Base-by-base conservation (phyloP, 106 monocot genomes). In the Allium fistulosum region DNA sequence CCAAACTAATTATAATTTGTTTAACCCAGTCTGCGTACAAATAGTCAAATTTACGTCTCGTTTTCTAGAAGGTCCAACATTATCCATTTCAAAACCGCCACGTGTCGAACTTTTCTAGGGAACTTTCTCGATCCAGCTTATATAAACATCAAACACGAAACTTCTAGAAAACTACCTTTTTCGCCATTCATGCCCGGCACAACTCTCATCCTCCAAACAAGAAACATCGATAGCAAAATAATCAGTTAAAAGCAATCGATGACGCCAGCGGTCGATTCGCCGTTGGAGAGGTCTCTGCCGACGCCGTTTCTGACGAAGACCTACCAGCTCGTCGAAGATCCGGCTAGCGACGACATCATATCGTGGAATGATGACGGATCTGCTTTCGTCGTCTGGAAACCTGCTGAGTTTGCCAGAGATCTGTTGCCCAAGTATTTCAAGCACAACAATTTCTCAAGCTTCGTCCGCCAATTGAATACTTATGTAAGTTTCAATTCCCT, bases 401-500 rank as follows among this genome's bases (percentile, higher is more conserved):
- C 94, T 17, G 91, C 94, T 12, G 94, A 95, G 62, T 95, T 95
- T 79, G 87, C 94, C 9, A 80, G 88, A 27, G 91, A 91, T 56
- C 81, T 95, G 58, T 77, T 94, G 27, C 90, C 90, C 48, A 94
- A 87, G 57, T 90, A 90, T 66, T 94, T 94, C 80, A 94, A 93
- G 86, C 93, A 93, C 84, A 93, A 89, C 73, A 93, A 93, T 61
- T 93, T 93, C 86, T 93, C 93, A 72, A 87, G 87, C 75, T 94
- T 94, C 72, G 94, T 94, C 63, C 84, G 94, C 50, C 94, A 94
- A 72, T 84, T 94, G 61, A 94, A 94, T 74, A 94, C 94, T 75
- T 94, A 94, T 59, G 91, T 90, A 22, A 61, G 73, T 55, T 11
- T 58, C 77, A 15, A 14, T 11, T 5, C 47, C 37, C 10, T 18